Evolutionary conservation across 257 asterid species (phyloP), one percentile per base, ranked within the genome.

Genomic region (Solanum sejunctum): DNA sequence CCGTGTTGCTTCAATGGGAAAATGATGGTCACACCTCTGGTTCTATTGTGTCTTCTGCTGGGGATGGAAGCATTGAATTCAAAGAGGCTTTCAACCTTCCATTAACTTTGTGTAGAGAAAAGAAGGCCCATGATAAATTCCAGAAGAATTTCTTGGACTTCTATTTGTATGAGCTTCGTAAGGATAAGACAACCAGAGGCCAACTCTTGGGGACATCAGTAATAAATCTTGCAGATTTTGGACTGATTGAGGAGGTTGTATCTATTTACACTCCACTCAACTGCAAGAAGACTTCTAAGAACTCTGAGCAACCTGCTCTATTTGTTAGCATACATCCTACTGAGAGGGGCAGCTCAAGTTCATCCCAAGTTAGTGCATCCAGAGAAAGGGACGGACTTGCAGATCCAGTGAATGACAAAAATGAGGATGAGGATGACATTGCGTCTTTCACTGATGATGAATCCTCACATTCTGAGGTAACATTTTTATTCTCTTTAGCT

Each of bases 1-100:
- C 97, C 0, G 93, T 95, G 32, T 83, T 93, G 89, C 95, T 95
- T 84, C 94, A 90, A 67, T 95, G 98, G 97, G 92, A 93, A 87
- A 92, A 92, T 69, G 93, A 93, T 6, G 88, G 81, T 8, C 91
- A 91, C 47, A 94, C 75, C 67, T 91, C 93, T 45, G 99, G 99
- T 1, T 93, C 96, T 51, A 70, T 92, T 26, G 84, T 89, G 1
- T 86, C 94, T 5, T 93, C 88, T 56, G 93, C 94, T n/a, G 95
- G 97, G 28, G 92, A 89, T 45, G 79, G 92, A 64, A 90, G 70
- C 84, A 93, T 95, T 73, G 91, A 84, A 9, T 92, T 95, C 81
- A 91, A 90, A 32, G 95, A 94, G 86, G 89, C 95, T 8, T 94
- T 95, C 89, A 15, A 81, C 57, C 93, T 96, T 52, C 87, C 95